Evolutionary conservation across 768 basidiomycete species (phyloP), one percentile per base, ranked within the genome.

Genomic region (Mrakia hoshinonis): DNA sequence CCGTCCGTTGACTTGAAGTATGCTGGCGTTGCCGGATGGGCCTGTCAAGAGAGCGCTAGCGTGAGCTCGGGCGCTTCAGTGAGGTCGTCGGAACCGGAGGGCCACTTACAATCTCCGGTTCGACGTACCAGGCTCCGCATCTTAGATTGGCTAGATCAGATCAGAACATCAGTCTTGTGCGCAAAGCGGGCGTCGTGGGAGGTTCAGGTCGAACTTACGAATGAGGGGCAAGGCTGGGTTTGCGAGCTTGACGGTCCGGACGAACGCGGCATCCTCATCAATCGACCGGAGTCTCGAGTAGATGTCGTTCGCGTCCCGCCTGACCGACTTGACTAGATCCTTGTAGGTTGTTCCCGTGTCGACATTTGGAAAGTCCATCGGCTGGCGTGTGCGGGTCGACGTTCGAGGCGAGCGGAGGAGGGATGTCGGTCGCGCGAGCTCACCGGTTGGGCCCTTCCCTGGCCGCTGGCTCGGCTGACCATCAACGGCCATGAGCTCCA

Each of bases 1-100:
- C 92, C 92, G 75, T 94, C 91, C 0, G 90, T 93, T 0, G 91
- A 92, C 76, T 95, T 95, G 84, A 90, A 97, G 81, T 92, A 97
- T 20, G 87, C 91, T 36, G 75, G 76, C 64, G 75, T 62, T 26
- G 68, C 68, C 10, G 67, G 65, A 20, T 78, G 76, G 0, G 77
- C 76, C 46, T 77, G 76, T 69, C 74, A 77, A 22, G 68, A 47
- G 72, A 72, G 70, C 67, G 29, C 1, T 26, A 48, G 47, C 18
- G 12, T 29, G 6, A n/a, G 39, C 26, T 26, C 31, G 61, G 15
- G 24, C 15, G 84, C 82, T 43, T 67, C 24, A 22, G 20, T 52
- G 24, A 2, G 48, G 29, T 20, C 69, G 26, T 31, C 20, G 3
- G 18, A 4, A 22, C 31, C 38, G 6, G 15, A 24, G 49, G 46